Evolutionary conservation across 169 alveolate genomes (phyloP), one percentile per base, ranked within the genome.

Genomic region (Eimeria zaria): DNA sequence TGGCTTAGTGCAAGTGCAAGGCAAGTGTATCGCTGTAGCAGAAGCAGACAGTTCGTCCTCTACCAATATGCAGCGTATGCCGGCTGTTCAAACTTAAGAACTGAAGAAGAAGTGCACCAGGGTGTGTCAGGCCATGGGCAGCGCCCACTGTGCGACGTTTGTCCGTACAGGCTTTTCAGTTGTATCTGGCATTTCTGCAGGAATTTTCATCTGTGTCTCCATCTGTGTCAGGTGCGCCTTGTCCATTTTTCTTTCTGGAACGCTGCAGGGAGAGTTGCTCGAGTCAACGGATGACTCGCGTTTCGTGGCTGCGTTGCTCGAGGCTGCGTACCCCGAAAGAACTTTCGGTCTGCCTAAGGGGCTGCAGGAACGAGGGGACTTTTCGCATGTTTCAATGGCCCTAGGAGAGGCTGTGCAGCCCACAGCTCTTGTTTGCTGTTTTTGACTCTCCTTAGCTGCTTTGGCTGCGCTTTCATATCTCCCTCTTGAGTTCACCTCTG

Each of bases 391-490:
- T 44, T 76, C 87, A 46, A 76, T 76, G 46, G 87, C 87, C 11
- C 44, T 76, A 0, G 87, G 87, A 48, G 87, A 76, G 41, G 87
- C 87, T 27, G 87, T 76, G 87, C 87, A 76, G 24, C 87, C 87
- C 55, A 76, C 60, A 76, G 87, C 87, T 76, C 20, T 76, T 24
- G 58, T 44, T 46, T 41, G 64, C 39, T 24, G 36, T 36, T 7
- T 44, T 76, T 39, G 41, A 39, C 87, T 44, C 9, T 7, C 64
- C 36, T 46, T 36, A 44, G 87, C 48, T 44, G 87, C 62, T 41
- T 76, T 44, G 55, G 87, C 41, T 41, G 87, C 87, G 60, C 64
- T 46, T 46, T 41, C 39, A 39, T 76, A 44, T n/a, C 24, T 64
- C 5, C 44, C 36, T 41, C 44, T 44, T 18, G 87, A 2, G 60